These are phyloP conservation scores for Diversispora eburnea DNA, from an alignment of 192 early-diverging fungal genomes.

Conservation along the genomic window DNA sequence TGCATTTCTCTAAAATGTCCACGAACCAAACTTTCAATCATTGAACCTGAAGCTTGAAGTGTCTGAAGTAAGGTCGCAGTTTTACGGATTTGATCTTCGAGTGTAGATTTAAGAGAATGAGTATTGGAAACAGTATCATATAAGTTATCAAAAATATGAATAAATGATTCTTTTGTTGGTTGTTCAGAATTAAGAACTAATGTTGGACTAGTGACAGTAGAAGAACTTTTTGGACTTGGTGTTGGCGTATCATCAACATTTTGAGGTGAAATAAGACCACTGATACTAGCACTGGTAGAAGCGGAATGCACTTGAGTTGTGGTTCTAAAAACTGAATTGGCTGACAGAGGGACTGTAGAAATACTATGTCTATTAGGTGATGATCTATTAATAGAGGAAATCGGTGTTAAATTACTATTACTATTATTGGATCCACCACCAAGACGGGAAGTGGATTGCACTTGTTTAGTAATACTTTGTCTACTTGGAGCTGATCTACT, in stretches of 20 bases:
- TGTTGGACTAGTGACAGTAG: background rate
- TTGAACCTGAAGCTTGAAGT: constrained; percentile 64
- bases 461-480: background rate
- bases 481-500: background rate
- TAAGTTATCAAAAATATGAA: constrained; percentile 52
- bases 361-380: background rate
- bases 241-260: constrained; percentile 4
- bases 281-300: constrained; percentile 25
- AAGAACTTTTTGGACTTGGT: background rate
- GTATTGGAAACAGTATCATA: constrained; percentile 61
- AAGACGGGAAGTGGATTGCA: too few relatives aligned
- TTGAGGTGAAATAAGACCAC: constrained; percentile 25
- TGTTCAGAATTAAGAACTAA: background rate
- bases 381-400: background rate
- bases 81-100: constrained; percentile 75
- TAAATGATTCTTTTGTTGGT: constrained; percentile 46
- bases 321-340: constrained; percentile 20
- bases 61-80: constrained; percentile 69
- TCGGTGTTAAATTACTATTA: too few relatives aligned
- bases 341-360: constrained; percentile 10
- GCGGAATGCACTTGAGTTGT: constrained; percentile 18
- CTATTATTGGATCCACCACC: too few relatives aligned
- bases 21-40: constrained; percentile 78
- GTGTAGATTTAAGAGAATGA: constrained; percentile 55
- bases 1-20: constrained; percentile 73